A percentile compares a stretch with the other conserved stretches of the same genome.
phyloP scores from a whole-genome alignment of 2,329 filamentous ascomycete genomes.

The Cladosporium austrohemisphaericum region DNA sequence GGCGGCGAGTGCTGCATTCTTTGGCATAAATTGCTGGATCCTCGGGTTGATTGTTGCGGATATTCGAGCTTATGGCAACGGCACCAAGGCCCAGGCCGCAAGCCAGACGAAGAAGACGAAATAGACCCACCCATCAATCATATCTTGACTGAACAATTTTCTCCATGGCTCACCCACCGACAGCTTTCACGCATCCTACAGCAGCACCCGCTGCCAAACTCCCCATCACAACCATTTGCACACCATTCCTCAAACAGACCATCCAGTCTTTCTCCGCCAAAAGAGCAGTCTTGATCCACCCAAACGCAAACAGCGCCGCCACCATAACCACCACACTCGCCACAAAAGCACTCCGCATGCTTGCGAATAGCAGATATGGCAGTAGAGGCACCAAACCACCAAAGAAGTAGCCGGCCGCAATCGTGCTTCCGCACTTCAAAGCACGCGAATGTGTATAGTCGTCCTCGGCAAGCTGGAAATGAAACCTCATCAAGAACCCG shows the following conservation, averaged over 20 bases:
- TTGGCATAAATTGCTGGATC: slow-evolving; percentile 82
- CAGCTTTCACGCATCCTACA: slow-evolving; percentile 58
- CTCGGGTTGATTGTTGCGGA: slow-evolving; percentile 75
- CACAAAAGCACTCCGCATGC: slow-evolving; percentile 49
- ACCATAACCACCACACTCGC: slow-evolving; percentile 60
- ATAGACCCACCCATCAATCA: too few relatives aligned
- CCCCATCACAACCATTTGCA: slow-evolving; percentile 63
- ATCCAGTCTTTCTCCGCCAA: slow-evolving; percentile 41
- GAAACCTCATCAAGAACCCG: slow-evolving; percentile 48
- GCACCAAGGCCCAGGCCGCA: not conserved
- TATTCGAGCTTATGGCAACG: slow-evolving; percentile 29
- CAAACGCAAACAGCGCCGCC: slow-evolving; percentile 59
- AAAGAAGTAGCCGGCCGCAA: slow-evolving; percentile 65
- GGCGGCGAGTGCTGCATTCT: slow-evolving; percentile 71
- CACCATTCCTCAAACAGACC: slow-evolving; percentile 56
- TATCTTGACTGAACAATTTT: too few relatives aligned
- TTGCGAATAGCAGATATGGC: slow-evolving; percentile 60
- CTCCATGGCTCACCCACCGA: slow-evolving; percentile 42
- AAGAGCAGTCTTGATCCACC: slow-evolving; percentile 60
- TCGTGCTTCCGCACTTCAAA: slow-evolving; percentile 58
- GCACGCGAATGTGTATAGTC: slow-evolving; percentile 41
- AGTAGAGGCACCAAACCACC: slow-evolving; percentile 68
- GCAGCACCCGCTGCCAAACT: slow-evolving; percentile 63
- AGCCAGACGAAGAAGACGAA: not conserved
- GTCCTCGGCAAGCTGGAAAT: slow-evolving; percentile 45